Base-by-base conservation (phyloP, 768 basidiomycete species). In the Russula olivacea region DNA sequence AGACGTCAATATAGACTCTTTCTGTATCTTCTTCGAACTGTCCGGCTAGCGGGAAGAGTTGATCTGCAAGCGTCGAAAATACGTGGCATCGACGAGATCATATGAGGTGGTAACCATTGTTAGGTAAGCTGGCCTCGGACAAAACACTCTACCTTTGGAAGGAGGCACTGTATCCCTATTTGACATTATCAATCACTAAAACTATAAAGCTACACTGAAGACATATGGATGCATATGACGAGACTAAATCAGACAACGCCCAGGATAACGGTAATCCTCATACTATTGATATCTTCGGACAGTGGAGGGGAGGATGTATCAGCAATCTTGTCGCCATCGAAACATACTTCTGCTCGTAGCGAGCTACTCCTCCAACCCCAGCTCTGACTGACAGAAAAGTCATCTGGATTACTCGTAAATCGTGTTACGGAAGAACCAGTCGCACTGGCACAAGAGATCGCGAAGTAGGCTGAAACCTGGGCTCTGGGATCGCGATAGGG, bases 321-420 rank as follows among this genome's bases (percentile, higher is more conserved):
- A 41, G 65, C 36, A 36, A 53, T 58, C 49, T 21, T 68, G 10
- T 65, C 71, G 47, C 68, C 65, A 63, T 76, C 72, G 14, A 78
- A 63, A 63, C 77, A 79, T 69, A 79, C 79, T 67, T 80, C 79
- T n/a, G 74, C 74, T 47, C 79, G 71, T 55, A 86, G 70, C 21
- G 81, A 81, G 61, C 79, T 80, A 58, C 80, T 81, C 76, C 93
- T 93, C 93, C 93, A 95, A 0, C 93, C 94, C 94, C 93, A 96
- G 66, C 89, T 91, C 78, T 94, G 91, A 63, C 85, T 85, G 50
- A 93, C 79, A 32, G 86, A 80, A 71, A 97, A 96, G 49, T 82
- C 79, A 70, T 97, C 94, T 1, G 94, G 94, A 3, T 87, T 82
- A 66, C 91, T 93, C 53, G 86, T 83, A 72, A 96, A 96, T 43